These are phyloP conservation scores for Pseudogymnoascus sp. DNA, from an alignment of 2,329 filamentous ascomycete genomes.

Conservation along the genomic window DNA sequence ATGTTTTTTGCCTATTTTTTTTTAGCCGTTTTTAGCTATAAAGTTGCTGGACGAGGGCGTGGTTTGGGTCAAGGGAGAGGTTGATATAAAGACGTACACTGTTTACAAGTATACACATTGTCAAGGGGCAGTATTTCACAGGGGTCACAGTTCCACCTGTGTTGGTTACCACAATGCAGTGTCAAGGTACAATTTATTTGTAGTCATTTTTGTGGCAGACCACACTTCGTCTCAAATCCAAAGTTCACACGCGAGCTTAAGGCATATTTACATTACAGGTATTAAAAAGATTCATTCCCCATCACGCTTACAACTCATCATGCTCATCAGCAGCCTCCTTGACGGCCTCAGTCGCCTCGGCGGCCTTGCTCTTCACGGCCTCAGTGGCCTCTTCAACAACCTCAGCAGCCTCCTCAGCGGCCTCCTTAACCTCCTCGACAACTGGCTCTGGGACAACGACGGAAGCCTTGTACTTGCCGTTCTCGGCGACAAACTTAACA, in stretches of 20 bases:
- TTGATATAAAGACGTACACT: not conserved
- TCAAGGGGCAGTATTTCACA: not conserved
- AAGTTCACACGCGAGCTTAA: conserved; percentile 1
- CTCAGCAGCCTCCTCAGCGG: conserved; percentile 29
- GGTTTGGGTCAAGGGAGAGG: no score
- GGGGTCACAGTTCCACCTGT: not conserved
- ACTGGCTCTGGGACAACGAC: conserved; percentile 48
- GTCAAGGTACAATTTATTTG: not conserved
- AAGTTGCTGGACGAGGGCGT: no score
- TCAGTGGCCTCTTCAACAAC: conserved; percentile 42
- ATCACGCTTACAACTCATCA: conserved; percentile 63
- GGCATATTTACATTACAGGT: not conserved
- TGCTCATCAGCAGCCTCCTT: conserved; percentile 37
- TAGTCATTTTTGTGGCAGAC: not conserved
- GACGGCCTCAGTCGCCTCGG: conserved; percentile 36
- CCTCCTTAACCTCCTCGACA: conserved; percentile 40
- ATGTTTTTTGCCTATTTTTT: no score
- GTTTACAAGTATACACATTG: not conserved
- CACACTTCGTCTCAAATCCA: not conserved
- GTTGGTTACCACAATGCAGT: not conserved
- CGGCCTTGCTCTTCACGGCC: conserved; percentile 37
- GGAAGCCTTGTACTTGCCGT: conserved; percentile 79
- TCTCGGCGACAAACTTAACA: conserved; percentile 85
- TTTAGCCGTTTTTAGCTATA: no score
- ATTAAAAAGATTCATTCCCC: conserved; percentile 5